Percentiles rank a stretch among this genome's conserved stretches.
Evolutionary conservation across 2,329 filamentous ascomycete species (phyloP).

Genomic region (Aureobasidium sp.): DNA sequence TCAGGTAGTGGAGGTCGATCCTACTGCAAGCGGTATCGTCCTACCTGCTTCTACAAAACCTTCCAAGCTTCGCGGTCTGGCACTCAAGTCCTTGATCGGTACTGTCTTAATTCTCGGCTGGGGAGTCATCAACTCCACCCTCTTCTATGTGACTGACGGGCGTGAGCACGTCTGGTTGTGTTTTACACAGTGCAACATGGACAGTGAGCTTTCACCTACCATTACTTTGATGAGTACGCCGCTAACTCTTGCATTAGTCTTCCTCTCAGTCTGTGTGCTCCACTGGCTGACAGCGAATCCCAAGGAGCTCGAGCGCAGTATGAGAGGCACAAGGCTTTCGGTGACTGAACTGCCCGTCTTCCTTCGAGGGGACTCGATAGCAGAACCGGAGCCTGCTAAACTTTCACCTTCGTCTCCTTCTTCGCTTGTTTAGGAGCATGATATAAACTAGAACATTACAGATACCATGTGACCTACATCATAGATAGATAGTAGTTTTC

Average conservation of each 20-base stretch:
- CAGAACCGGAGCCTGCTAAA: not conserved
- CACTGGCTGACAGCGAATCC: slow-evolving; percentile 12
- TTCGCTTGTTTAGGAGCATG: not conserved
- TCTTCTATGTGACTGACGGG: slow-evolving; percentile 26
- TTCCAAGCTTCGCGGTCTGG: slow-evolving; percentile 27
- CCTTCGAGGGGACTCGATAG: not conserved
- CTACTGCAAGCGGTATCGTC: not conserved
- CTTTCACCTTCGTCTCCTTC: not conserved
- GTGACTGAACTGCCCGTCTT: slow-evolving; percentile 9
- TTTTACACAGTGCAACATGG: slow-evolving; percentile 32
- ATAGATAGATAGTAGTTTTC: not conserved
- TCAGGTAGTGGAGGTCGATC: not conserved
- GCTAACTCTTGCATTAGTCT: not conserved
- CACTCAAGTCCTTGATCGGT: slow-evolving; percentile 33
- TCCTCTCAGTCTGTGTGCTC: slow-evolving; percentile 8
- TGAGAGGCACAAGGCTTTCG: not conserved
- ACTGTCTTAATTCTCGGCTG: slow-evolving; percentile 31
- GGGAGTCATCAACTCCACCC: slow-evolving; percentile 31
- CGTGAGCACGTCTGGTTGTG: slow-evolving; percentile 35
- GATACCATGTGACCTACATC: not conserved
- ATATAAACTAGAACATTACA: not conserved
- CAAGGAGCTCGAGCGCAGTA: not conserved
- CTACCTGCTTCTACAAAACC: slow-evolving; percentile 3
- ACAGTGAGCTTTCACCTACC: slow-evolving; percentile 25
- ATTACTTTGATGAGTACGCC: not conserved